phyloP scores from a whole-genome alignment of 495 filamentous ascomycete genomes.

The Talaromyces adpressus region DNA sequence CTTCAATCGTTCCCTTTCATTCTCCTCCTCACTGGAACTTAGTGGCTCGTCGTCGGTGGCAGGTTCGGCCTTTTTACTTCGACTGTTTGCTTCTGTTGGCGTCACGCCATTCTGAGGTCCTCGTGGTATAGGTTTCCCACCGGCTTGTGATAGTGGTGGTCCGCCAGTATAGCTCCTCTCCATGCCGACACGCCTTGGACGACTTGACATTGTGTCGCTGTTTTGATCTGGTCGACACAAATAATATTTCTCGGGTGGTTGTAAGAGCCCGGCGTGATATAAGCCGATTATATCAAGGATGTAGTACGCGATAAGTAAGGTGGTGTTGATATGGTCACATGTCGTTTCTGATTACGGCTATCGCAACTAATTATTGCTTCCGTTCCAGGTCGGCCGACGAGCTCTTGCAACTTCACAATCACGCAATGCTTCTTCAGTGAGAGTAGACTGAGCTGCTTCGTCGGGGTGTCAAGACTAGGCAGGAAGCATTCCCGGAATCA shows the following conservation, averaged over 20 bases:
- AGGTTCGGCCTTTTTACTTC: constrained; percentile 10
- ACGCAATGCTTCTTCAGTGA: neutral
- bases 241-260: neutral
- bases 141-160: constrained; percentile 13
- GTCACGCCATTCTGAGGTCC: neutral
- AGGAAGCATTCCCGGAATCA: neutral
- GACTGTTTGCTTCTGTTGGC: neutral
- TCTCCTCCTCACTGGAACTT: constrained; percentile 24
- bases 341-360: no score
- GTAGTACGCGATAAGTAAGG: neutral
- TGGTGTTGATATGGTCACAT: neutral
- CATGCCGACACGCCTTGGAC: neutral
- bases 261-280: neutral
- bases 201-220: neutral
- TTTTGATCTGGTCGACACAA: neutral
- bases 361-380: neutral
- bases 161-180: neutral
- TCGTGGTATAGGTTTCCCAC: constrained; percentile 7
- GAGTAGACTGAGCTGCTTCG: neutral
- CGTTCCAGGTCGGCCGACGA: neutral
- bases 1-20: neutral
- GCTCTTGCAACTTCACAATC: neutral
- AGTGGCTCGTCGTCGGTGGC: constrained; percentile 24
- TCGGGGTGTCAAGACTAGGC: neutral
- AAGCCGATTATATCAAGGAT: neutral